Evolutionary conservation across 75 land plant species (phyloP).

Genomic region (Cryptomeria japonica): DNA sequence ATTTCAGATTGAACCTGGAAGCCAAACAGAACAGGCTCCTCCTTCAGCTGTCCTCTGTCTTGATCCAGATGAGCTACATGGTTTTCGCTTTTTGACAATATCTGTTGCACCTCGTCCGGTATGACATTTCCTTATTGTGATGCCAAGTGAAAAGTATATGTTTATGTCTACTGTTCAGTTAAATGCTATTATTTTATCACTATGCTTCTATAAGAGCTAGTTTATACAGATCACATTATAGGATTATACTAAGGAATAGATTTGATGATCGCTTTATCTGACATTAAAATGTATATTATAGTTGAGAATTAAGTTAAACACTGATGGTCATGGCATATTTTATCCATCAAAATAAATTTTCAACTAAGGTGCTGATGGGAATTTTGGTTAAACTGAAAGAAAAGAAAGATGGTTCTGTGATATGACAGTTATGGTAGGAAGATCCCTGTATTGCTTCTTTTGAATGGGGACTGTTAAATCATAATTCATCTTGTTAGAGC

Average conservation of each 20-base stretch:
- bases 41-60: constrained; percentile 81
- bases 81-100: constrained; percentile 82
- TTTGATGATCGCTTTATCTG: neutral
- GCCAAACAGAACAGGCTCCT: constrained; percentile 95
- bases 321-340: neutral
- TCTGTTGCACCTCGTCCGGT: constrained; percentile 98
- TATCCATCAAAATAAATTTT: neutral
- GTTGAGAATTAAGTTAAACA: neutral
- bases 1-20: constrained; percentile 89
- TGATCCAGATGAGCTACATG: constrained; percentile 73
- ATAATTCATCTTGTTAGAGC: neutral
- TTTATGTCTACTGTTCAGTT: neutral
- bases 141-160: neutral
- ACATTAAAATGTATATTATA: neutral
- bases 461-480: neutral
- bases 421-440: neutral
- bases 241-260: neutral
- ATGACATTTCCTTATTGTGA: constrained; percentile 12
- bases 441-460: neutral
- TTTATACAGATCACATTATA: neutral
- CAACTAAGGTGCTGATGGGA: neutral
- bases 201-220: neutral
- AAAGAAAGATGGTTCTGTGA: neutral
- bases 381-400: neutral
- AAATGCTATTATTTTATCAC: neutral